Evolutionary conservation across 768 basidiomycete species (phyloP).

Genomic region (Candolleomyces eurysporus): DNA sequence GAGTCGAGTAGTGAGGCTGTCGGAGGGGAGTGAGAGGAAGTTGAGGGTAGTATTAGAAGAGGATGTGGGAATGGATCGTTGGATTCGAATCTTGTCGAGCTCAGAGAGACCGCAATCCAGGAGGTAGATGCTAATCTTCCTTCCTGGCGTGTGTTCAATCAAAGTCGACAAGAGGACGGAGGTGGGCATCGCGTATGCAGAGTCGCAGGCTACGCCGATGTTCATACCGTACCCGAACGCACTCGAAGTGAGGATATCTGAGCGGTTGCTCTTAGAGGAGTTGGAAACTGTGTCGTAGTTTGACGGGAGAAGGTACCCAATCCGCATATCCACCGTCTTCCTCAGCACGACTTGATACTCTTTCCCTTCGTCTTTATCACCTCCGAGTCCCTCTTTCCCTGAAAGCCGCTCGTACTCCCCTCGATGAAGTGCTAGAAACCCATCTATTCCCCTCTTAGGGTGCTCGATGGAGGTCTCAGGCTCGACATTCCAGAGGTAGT

Average conservation of each 20-base stretch:
- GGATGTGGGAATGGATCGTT: slow-evolving; percentile 21
- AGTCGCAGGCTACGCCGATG: slow-evolving; percentile 42
- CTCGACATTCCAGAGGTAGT: slow-evolving; percentile 53
- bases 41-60: slow-evolving; percentile 34
- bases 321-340: slow-evolving; percentile 50
- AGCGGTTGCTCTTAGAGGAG: neutral
- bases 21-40: slow-evolving; percentile 37
- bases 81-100: slow-evolving; percentile 32
- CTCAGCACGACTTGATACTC: slow-evolving; percentile 53
- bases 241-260: slow-evolving; percentile 1
- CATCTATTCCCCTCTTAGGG: slow-evolving; percentile 55
- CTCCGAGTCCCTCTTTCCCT: slow-evolving; percentile 8
- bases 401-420: slow-evolving; percentile 47
- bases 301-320: slow-evolving; percentile 42
- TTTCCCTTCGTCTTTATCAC: slow-evolving; percentile 1
- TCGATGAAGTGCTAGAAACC: slow-evolving; percentile 49
- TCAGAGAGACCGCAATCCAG: slow-evolving; percentile 43
- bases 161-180: slow-evolving; percentile 47
- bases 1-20: slow-evolving; percentile 22
- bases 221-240: slow-evolving; percentile 47
- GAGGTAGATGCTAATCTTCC: slow-evolving; percentile 47
- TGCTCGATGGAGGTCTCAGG: slow-evolving; percentile 48
- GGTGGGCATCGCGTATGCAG: slow-evolving; percentile 45
- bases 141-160: slow-evolving; percentile 26
- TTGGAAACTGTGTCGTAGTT: neutral